phyloP scores from a whole-genome alignment of 1,284 basidiomycete species.

The Ceratobasidium sp. region DNA sequence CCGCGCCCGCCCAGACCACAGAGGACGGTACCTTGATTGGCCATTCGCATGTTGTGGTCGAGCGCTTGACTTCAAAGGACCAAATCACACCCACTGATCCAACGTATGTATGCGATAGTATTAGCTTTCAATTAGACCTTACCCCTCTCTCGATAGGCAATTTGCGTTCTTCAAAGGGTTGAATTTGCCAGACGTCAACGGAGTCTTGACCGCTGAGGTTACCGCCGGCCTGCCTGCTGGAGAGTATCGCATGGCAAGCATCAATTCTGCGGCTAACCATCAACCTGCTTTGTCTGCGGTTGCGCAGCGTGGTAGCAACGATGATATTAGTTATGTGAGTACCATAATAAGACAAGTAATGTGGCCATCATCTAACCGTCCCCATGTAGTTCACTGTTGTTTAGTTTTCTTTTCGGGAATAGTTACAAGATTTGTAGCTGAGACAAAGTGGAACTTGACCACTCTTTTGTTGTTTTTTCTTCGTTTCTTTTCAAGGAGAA shows the following conservation, averaged over 20 bases:
- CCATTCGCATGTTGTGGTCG: slow-evolving; percentile 59
- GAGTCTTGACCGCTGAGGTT: slow-evolving; percentile 56
- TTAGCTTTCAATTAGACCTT: too few relatives aligned
- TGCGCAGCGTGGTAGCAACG: slow-evolving; percentile 72
- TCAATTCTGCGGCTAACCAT: slow-evolving; percentile 58
- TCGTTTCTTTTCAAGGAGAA: too few relatives aligned
- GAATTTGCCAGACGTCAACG: slow-evolving; percentile 54
- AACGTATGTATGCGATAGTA: too few relatives aligned
- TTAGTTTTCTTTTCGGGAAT: slow-evolving; percentile 53
- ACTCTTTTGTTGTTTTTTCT: neutral
- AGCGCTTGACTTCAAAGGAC: slow-evolving; percentile 55
- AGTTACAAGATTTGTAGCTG: too few relatives aligned
- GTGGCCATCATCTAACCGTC: too few relatives aligned
- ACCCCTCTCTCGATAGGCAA: too few relatives aligned
- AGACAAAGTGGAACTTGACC: too few relatives aligned
- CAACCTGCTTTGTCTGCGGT: slow-evolving; percentile 62
- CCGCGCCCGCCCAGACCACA: slow-evolving; percentile 58
- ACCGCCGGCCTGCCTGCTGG: slow-evolving; percentile 58
- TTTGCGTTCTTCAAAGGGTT: slow-evolving; percentile 61
- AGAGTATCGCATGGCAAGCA: slow-evolving; percentile 56
- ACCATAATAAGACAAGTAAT: too few relatives aligned
- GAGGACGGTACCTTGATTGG: slow-evolving; percentile 54
- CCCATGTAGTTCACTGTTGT: slow-evolving; percentile 63
- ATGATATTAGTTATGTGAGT: slow-evolving; percentile 71
- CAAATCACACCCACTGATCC: slow-evolving; percentile 54